Evolutionary conservation across 495 filamentous ascomycete species (phyloP).

Genomic region (Wilcoxina mikolae): DNA sequence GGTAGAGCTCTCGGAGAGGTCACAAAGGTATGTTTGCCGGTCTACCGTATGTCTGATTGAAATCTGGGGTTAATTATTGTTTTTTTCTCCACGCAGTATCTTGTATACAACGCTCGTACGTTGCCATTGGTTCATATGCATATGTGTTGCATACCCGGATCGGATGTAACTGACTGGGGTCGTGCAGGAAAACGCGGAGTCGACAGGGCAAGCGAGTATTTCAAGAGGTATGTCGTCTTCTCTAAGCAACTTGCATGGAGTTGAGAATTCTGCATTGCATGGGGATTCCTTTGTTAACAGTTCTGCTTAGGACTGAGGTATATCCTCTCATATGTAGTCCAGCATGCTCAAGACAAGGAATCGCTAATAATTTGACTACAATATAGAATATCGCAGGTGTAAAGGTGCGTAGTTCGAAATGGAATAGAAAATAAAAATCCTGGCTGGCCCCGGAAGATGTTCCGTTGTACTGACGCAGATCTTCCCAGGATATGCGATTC

Average conservation of each 20-base stretch:
- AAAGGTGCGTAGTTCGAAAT: conserved; percentile 35
- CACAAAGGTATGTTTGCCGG: conserved; percentile 51
- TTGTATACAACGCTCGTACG: conserved; percentile 86
- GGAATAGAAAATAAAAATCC: no score
- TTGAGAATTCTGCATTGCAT: background rate
- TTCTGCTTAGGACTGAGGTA: conserved; percentile 3
- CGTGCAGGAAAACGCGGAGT: conserved; percentile 47
- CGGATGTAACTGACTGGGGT: conserved; percentile 8
- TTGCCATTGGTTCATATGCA: conserved; percentile 23
- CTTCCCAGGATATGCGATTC: conserved; percentile 76
- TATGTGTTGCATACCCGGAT: conserved; percentile 8
- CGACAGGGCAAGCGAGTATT: conserved; percentile 90
- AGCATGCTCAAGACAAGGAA: background rate
- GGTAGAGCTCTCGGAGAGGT: conserved; percentile 92
- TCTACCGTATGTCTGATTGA: conserved; percentile 1
- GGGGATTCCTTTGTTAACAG: no score
- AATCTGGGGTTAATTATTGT: conserved; percentile 22
- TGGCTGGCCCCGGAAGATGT: background rate
- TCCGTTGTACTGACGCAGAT: conserved; percentile 8
- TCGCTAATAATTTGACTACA: background rate
- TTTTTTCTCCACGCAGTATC: conserved; percentile 34
- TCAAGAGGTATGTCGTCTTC: conserved; percentile 44
- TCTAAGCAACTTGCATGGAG: background rate
- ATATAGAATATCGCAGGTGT: conserved; percentile 77
- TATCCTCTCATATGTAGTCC: background rate